Evolutionary conservation across 2,329 filamentous ascomycete species (phyloP), one percentile per base, ranked within the genome.

Genomic region (Akanthomyces uredinophilus): DNA sequence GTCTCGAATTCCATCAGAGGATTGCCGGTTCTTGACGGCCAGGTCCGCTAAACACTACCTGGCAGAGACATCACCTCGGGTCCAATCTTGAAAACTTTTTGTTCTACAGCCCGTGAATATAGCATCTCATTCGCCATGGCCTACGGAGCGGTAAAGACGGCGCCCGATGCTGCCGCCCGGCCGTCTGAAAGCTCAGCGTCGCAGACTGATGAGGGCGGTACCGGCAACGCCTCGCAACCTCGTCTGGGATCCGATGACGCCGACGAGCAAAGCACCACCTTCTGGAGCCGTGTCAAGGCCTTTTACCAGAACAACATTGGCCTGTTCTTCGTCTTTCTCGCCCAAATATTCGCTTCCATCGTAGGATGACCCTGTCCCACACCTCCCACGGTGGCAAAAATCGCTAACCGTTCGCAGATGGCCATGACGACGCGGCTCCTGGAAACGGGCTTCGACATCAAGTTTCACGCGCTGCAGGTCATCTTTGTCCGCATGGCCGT

Each of bases 271-370:
- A 32, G 20, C 14, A 13, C 20, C n/a, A 44, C 29, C 6, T 18
- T 57, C 24, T 61, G 62, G 58, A 1, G 2, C 16, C 57, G 47
- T 6, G 47, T 32, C 37, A 74, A 71, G 35, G 61, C 39, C 3
- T 88, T 90, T 14, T 78, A 69, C 74, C 78, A 72, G 73, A 78
- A 65, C 43, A 78, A 78, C 20, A 64, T 78, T 2, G 76, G 76
- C 0, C 62, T 78, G 1, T 71, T 77, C 10, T 70, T 78, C 18
- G 73, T 78, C 0, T 76, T 78, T 50, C 16, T 74, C 10, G 76
- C 75, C 0, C 75, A 78, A 57, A 69, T 77, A 2, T 78, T 78
- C 60, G 76, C 68, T 0, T 77, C 76, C 0, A 69, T 77, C 56
- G 76, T 78, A 66, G 59, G 32, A 35, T 2, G 11, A 72, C 29